Evolutionary conservation across 495 filamentous ascomycete species (phyloP), one percentile per base, ranked within the genome.

Genomic region (Tuber borchii): DNA sequence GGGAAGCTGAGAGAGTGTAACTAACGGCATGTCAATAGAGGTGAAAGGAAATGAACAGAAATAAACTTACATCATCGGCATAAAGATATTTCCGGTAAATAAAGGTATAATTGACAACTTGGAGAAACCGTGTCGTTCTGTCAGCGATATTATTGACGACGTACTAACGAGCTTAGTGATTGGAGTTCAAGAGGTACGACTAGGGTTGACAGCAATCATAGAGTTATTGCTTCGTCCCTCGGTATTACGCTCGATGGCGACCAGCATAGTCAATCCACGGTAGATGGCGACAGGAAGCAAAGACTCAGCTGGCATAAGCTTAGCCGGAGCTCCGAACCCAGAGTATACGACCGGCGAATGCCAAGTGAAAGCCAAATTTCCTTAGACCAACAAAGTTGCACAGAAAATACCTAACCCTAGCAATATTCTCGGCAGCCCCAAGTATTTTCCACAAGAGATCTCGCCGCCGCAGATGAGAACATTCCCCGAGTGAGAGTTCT

Each of bases 361-460:
- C 2, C 34, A 37, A 37, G 34, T 37, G 34, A 37, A 37, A 37
- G 34, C 34, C 34, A 2, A 83, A 99, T 97, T 88, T 97, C 98
- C 80, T 96, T 93, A 83, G 98, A 70, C 95, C 95, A 22, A 97
- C 94, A 74, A 99, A 88, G 19, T 91, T 93, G 76, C 93, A 94
- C 84, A 95, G 93, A 88, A 95, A 99, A 81, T 94, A 97, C 78
- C 95, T 91, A 70, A 99, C 96, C 77, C 96, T 95, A 71, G 96
- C 95, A 78, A 97, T 95, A 86, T 98, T 99, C 86, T 98, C 95
- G 26, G 95, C 96, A 42, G 95, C n/a, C 96, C 96, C 95, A 98
- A 17, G 95, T n/a, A n/a, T n/a, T 97, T 87, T 98, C 95, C 7
- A 99, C 95, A n/a, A 97, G 86, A 84, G 93, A 94, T 72, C 95